A percentile compares a stretch with the other conserved stretches of the same genome.
Conservation (phyloP, 225 moss, liverwort and hornwort genomes). For the Neckera pumila region DNA sequence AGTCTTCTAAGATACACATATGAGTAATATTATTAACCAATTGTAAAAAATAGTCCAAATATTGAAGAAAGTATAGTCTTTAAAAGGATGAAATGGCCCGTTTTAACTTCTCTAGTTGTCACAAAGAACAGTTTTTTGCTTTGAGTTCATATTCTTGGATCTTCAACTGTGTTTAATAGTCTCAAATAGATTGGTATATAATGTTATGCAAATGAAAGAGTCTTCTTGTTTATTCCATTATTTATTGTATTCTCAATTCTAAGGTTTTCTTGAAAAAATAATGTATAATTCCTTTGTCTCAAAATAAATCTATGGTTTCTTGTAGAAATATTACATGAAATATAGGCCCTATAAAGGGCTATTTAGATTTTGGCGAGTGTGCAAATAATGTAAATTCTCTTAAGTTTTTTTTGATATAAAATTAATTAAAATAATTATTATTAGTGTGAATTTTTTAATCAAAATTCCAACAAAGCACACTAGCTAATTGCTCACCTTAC, state of each 20-base stretch:
- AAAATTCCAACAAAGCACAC: too few species aligned
- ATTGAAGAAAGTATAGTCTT: background rate
- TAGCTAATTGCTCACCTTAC: too few species aligned
- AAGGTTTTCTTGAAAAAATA: background rate
- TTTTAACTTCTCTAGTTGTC: background rate
- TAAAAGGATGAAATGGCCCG: background rate
- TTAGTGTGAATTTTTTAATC: too few species aligned
- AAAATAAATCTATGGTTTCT: too few species aligned
- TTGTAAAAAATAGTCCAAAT: background rate
- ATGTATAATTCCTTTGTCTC: fast-evolving
- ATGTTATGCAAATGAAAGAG: background rate
- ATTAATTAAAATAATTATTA: too few species aligned
- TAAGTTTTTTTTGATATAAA: too few species aligned
- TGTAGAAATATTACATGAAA: too few species aligned
- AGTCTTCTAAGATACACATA: fast-evolving
- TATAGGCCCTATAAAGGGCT: too few species aligned
- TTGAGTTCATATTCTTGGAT: background rate
- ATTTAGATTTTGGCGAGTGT: too few species aligned
- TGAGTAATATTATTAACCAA: background rate
- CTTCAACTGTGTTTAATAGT: fast-evolving
- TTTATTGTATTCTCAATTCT: background rate
- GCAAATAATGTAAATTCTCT: too few species aligned
- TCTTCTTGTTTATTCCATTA: background rate
- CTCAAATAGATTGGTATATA: background rate
- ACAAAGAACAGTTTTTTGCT: background rate